Evolutionary conservation across 1,139 yeast genomes (phyloP).

Genomic region (Pichia sp.): DNA sequence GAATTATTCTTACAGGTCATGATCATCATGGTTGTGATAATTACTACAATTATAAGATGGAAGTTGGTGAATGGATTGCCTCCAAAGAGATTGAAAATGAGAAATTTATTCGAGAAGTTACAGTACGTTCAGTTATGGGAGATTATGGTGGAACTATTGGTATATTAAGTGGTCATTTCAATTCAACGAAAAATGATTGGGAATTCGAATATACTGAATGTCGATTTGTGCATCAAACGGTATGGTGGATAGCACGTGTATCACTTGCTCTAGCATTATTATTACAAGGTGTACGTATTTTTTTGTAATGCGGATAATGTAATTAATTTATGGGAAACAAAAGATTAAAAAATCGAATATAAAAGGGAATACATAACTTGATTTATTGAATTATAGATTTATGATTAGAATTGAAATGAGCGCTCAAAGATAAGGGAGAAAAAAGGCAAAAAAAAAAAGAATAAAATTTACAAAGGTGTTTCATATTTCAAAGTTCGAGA

Average conservation of each 20-base stretch:
- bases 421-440: too few relatives aligned
- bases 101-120: conserved; percentile 58
- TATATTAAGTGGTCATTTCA: conserved; percentile 62
- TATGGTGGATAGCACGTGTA: conserved; percentile 89
- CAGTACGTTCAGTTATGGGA: conserved; percentile 94
- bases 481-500: conserved; percentile 1
- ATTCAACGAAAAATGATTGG: conserved; percentile 39
- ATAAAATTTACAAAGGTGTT: not conserved
- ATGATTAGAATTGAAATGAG: too few relatives aligned
- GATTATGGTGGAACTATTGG: conserved; percentile 90
- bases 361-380: too few relatives aligned
- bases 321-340: too few relatives aligned
- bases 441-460: not conserved
- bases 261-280: conserved; percentile 40
- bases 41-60: conserved; percentile 42
- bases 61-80: conserved; percentile 50
- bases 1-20: conserved; percentile 86
- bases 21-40: conserved; percentile 93
- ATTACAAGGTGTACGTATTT: conserved; percentile 30
- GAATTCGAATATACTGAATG: conserved; percentile 66
- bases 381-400: too few relatives aligned
- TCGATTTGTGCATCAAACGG: conserved; percentile 80
- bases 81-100: conserved; percentile 33
- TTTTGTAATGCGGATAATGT: too few relatives aligned
- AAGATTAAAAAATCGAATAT: too few relatives aligned